Evolutionary conservation across 441 rosid genomes (phyloP).

Genomic region (Erysimum cheiri): DNA sequence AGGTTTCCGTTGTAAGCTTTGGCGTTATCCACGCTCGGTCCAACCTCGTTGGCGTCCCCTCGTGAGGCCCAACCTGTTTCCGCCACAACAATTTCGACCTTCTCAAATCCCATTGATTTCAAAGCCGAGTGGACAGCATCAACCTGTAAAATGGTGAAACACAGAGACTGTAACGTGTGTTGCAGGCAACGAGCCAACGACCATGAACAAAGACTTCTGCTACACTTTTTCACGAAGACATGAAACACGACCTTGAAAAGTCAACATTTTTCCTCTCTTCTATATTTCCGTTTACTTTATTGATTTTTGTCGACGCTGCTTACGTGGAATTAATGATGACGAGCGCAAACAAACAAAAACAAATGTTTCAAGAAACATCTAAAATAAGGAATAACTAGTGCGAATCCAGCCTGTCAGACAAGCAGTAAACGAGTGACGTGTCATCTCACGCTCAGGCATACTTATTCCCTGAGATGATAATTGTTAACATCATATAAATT

Average conservation of each 20-base stretch:
- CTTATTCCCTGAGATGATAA: constrained; percentile 4
- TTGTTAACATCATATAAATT: not conserved
- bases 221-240: not conserved
- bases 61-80: constrained; percentile 94
- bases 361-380: constrained; percentile 37
- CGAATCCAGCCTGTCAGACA: constrained; percentile 43
- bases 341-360: constrained; percentile 22
- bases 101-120: constrained; percentile 76
- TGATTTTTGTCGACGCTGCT: constrained; percentile 16
- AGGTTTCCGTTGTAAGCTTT: constrained; percentile 91
- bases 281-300: not conserved
- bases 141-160: constrained; percentile 52
- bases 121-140: constrained; percentile 89
- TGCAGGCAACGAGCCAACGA: constrained; percentile 15
- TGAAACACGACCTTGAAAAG: not conserved
- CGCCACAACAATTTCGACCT: constrained; percentile 79
- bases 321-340: constrained; percentile 32
- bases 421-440: constrained; percentile 16
- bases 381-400: constrained; percentile 31
- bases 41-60: constrained; percentile 81
- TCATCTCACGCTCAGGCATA: constrained; percentile 28
- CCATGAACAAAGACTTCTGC: constrained; percentile 5
- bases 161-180: constrained; percentile 29
- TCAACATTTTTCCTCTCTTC: not conserved
- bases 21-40: constrained; percentile 83